phyloP scores from a whole-genome alignment of 2,329 filamentous ascomycete species.

The Neonectria neomacrospora region DNA sequence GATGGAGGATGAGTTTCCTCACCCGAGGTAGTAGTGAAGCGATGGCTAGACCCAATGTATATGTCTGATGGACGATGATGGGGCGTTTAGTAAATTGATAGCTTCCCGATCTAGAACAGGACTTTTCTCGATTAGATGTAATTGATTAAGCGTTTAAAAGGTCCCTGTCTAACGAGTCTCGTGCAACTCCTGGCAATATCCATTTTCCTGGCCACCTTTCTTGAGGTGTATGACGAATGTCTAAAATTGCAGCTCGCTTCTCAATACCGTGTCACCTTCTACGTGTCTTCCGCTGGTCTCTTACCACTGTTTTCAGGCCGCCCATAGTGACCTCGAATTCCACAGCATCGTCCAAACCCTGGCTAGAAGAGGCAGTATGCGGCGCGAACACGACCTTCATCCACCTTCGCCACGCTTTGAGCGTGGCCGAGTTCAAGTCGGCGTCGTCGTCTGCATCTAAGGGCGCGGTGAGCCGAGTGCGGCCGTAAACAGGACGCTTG shows the following conservation, averaged over 20 bases:
- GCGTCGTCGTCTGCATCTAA: slow-evolving; percentile 52
- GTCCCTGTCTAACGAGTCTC: not conserved
- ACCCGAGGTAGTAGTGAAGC: slow-evolving; percentile 57
- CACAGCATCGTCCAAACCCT: slow-evolving; percentile 62
- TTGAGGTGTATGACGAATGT: not conserved
- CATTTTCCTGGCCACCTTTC: not conserved
- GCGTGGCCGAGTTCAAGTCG: slow-evolving; percentile 56
- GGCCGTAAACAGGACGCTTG: slow-evolving; percentile 70
- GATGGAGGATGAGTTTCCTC: slow-evolving; percentile 92
- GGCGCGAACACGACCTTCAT: slow-evolving; percentile 92
- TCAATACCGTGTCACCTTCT: not conserved
- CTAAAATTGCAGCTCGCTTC: not conserved
- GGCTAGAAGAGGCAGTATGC: slow-evolving; percentile 69
- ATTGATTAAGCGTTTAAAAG: slow-evolving; percentile 5
- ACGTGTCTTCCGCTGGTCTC: slow-evolving; percentile 1
- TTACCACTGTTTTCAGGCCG: slow-evolving; percentile 60
- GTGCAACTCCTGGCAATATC: not conserved
- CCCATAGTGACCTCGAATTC: slow-evolving; percentile 81
- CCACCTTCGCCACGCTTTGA: slow-evolving; percentile 75
- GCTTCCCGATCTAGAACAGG: not conserved
- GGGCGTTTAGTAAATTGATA: slow-evolving; percentile 8
- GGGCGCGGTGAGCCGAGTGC: slow-evolving; percentile 50
- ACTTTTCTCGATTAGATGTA: slow-evolving; percentile 13
- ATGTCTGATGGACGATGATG: slow-evolving; percentile 2
- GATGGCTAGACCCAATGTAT: slow-evolving; percentile 9